These are phyloP conservation scores for Chondrostereum purpureum DNA, from an alignment of 1,284 basidiomycete species.

Conservation along the genomic window DNA sequence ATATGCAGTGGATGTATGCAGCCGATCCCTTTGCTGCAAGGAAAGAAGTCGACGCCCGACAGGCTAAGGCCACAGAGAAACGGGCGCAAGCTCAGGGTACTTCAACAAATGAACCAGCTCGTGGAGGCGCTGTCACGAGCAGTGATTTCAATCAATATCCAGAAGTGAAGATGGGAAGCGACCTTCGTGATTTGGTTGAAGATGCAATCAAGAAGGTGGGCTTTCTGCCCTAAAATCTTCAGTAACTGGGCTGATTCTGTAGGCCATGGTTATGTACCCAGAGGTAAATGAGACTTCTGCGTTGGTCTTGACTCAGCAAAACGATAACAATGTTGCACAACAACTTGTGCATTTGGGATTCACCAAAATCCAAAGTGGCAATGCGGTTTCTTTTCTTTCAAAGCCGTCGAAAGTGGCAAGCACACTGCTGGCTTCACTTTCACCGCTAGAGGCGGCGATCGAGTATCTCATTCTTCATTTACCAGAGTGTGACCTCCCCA, in stretches of 20 bases:
- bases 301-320: conserved; percentile 42
- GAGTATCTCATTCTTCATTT: conserved; percentile 72
- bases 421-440: conserved; percentile 40
- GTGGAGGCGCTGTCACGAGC: conserved; percentile 9
- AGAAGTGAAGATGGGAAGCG: conserved; percentile 82
- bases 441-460: conserved; percentile 60
- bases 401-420: conserved; percentile 44
- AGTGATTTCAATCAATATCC: conserved; percentile 61
- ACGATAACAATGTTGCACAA: conserved; percentile 28
- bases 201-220: conserved; percentile 71
- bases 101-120: conserved; percentile 5
- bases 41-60: conserved; percentile 59
- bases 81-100: conserved; percentile 25
- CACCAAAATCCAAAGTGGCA: conserved; percentile 40
- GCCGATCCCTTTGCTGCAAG: conserved; percentile 78
- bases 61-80: conserved; percentile 46
- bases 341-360: conserved; percentile 57
- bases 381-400: conserved; percentile 46
- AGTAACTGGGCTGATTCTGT: conserved; percentile 3
- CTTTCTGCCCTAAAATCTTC: not conserved
- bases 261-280: conserved; percentile 50
- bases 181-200: conserved; percentile 78
- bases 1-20: conserved; percentile 82
- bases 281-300: conserved; percentile 42
- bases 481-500: conserved; percentile 75